Evolutionary conservation across 225 moss, liverwort and hornwort genomes (phyloP).

Genomic region (Sphagnum contortum): DNA sequence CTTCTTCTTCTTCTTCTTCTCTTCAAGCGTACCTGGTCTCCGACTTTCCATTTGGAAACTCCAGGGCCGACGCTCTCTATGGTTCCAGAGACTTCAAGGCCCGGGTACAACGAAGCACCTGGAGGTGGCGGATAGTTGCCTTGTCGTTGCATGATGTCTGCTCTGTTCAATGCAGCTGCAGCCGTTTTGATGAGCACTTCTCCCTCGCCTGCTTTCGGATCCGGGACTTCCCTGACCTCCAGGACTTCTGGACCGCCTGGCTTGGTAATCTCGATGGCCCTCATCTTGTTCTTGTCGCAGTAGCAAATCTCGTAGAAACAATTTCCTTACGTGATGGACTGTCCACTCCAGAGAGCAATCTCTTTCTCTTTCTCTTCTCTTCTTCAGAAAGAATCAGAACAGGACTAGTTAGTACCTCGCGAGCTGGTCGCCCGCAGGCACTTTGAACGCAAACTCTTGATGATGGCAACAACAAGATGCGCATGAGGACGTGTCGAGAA

Average conservation of each 20-base stretch:
- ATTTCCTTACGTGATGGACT: no score
- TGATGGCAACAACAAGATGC: no score
- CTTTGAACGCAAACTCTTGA: no score
- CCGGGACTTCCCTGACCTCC: slow-evolving; percentile 44
- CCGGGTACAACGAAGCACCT: slow-evolving; percentile 46
- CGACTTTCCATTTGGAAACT: slow-evolving; percentile 74
- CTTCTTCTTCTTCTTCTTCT: background rate
- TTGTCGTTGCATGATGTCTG: slow-evolving; percentile 49
- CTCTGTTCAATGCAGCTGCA: slow-evolving; percentile 60
- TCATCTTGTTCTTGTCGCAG: slow-evolving; percentile 27
- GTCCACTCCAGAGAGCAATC: no score
- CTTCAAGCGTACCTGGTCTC: slow-evolving; percentile 45
- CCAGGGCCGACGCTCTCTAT: slow-evolving; percentile 53
- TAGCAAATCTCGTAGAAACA: no score
- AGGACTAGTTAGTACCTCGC: no score
- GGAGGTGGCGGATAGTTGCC: slow-evolving; percentile 42
- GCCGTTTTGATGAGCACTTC: slow-evolving; percentile 62
- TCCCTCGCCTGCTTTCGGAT: slow-evolving; percentile 29
- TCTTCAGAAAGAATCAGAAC: no score
- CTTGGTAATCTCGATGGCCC: slow-evolving; percentile 43
- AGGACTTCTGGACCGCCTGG: slow-evolving; percentile 60
- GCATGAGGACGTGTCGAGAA: no score
- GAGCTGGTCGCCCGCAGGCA: no score
- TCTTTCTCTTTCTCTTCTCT: no score
- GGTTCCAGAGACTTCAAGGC: slow-evolving; percentile 75